A percentile compares a stretch with the other conserved stretches of the same genome.
These are phyloP conservation scores for Geum urbanum DNA, from an alignment of 306 rosid species.

Conservation along the genomic window DNA sequence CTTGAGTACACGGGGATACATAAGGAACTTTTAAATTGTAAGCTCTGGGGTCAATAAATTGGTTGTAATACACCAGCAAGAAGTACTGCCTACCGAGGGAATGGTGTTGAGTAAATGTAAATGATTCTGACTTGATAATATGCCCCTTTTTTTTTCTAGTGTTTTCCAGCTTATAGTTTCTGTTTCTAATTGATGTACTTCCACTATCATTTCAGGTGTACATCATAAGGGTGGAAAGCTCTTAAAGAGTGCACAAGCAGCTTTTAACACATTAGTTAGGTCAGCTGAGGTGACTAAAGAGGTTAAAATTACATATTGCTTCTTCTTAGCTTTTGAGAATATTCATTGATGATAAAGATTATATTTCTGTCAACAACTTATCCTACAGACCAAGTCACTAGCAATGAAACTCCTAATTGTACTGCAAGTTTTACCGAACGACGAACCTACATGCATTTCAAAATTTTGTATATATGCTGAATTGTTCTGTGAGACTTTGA, in stretches of 20 bases:
- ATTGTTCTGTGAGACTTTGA: neutral
- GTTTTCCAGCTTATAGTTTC: neutral
- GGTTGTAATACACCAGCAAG: neutral
- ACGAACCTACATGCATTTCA: neutral
- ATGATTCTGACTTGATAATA: too few relatives aligned
- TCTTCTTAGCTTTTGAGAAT: neutral
- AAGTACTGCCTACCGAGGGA: neutral
- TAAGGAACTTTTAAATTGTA: neutral
- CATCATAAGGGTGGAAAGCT: conserved; percentile 49
- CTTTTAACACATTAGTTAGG: conserved; percentile 11
- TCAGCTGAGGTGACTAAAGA: conserved; percentile 27
- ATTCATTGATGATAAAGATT: neutral
- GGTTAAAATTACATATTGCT: neutral
- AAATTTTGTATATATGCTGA: neutral
- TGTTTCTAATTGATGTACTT: neutral
- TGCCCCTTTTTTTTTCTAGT: neutral
- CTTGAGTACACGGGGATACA: neutral
- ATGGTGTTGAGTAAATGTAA: too few relatives aligned
- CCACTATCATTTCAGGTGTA: conserved; percentile 44
- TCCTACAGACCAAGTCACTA: neutral
- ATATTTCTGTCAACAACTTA: neutral
- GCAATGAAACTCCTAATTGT: neutral
- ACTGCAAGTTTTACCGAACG: neutral
- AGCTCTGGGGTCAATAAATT: neutral
- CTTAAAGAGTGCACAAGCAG: conserved; percentile 21